Conservation (phyloP, 495 filamentous ascomycete genomes). For the Apiosordaria backusii region DNA sequence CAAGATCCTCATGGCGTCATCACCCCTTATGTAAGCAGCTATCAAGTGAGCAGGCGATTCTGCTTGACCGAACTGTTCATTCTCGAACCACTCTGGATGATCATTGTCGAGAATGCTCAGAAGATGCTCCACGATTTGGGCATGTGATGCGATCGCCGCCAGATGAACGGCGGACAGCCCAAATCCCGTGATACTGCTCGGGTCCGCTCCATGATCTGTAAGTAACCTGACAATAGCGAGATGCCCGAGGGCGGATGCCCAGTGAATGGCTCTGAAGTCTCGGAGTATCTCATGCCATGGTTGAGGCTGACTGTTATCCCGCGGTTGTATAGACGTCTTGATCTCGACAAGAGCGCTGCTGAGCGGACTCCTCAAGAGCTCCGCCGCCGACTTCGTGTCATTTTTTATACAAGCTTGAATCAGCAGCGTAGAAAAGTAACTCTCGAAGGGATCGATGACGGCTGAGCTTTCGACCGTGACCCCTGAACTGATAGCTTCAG, state of each 20-base stretch:
- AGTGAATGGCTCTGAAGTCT: not conserved
- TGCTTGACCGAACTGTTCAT: not conserved
- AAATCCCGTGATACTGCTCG: not conserved
- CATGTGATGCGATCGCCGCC: not conserved
- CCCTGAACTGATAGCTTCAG: not conserved
- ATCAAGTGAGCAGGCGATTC: not conserved
- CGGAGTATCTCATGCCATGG: not conserved
- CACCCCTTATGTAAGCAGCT: not conserved
- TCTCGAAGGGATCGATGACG: not conserved
- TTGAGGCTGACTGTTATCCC: not conserved
- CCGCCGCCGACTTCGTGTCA: not conserved
- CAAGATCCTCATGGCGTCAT: not conserved
- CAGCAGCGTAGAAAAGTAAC: not conserved
- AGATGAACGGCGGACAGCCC: slow-evolving; percentile 2
- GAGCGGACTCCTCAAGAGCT: not conserved
- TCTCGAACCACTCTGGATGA: not conserved
- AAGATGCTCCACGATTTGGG: not conserved
- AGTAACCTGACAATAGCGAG: not conserved
- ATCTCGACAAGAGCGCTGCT: not conserved
- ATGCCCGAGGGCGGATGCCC: not conserved
- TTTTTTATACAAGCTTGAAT: not conserved
- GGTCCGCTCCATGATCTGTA: not conserved
- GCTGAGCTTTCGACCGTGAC: not conserved
- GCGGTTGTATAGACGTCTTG: not conserved
- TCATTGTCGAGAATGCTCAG: not conserved